Evolutionary conservation across 78 protist species (phyloP).

Genomic region (Chrysochromulina tobinii): DNA sequence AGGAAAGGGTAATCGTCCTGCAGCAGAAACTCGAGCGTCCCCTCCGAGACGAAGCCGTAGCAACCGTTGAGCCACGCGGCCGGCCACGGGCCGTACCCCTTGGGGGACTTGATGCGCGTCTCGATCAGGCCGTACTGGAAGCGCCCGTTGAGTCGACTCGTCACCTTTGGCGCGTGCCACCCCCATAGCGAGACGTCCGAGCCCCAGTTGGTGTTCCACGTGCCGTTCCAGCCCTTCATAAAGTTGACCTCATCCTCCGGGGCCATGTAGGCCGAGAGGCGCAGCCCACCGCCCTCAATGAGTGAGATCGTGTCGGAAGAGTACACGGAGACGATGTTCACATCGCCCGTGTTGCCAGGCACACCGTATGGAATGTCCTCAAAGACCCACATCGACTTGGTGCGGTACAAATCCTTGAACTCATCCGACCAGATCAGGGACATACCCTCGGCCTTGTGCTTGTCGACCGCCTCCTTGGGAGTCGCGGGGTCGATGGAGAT

Average conservation of each 20-base stretch:
- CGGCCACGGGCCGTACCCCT: conserved; percentile 1
- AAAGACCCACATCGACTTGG: not conserved
- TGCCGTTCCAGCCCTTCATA: conserved; percentile 1
- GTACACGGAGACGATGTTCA: conserved; percentile 14
- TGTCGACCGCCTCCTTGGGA: not conserved
- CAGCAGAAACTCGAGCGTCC: not conserved
- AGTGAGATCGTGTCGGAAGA: conserved; percentile 6
- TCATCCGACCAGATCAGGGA: not conserved
- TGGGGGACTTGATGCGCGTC: conserved; percentile 16
- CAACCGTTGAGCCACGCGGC: conserved; percentile 18
- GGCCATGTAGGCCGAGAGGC: not conserved
- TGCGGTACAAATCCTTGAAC: not conserved
- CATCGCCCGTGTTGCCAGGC: conserved; percentile 9
- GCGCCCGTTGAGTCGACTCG: not conserved
- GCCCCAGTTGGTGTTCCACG: not conserved
- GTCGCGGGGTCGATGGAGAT: conserved; percentile 1
- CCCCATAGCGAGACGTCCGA: not conserved
- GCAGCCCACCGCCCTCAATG: not conserved
- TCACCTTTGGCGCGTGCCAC: conserved; percentile 6
- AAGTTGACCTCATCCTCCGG: not conserved
- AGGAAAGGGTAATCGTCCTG: conserved; percentile 3
- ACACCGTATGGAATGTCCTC: conserved; percentile 12
- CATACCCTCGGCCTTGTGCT: not conserved
- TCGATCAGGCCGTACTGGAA: not conserved
- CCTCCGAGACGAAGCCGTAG: not conserved